Conservation (phyloP, 192 early-diverging fungal genomes). For the Entomortierella chlamydospora region DNA sequence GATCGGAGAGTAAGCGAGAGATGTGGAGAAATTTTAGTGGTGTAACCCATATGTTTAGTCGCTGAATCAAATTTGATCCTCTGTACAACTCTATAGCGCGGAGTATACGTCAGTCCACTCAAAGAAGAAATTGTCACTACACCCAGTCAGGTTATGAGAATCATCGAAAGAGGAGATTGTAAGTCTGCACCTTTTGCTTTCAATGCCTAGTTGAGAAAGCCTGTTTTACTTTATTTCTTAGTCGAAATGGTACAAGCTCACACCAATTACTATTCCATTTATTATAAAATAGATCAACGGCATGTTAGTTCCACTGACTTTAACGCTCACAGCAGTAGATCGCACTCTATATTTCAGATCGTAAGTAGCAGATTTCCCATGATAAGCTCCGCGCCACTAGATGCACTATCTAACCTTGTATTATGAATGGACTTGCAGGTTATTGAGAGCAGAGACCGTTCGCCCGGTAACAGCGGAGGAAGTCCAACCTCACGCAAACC, state of each 20-base stretch:
- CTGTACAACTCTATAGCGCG: conserved; percentile 54
- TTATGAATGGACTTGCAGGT: conserved; percentile 50
- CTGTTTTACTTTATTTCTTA: neutral
- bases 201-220: neutral
- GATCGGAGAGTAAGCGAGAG: conserved; percentile 54
- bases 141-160: conserved; percentile 77
- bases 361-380: conserved; percentile 38
- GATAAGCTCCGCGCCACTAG: neutral
- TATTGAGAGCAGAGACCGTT: conserved; percentile 82
- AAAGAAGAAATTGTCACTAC: conserved; percentile 82
- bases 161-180: conserved; percentile 82
- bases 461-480: conserved; percentile 22
- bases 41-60: conserved; percentile 2
- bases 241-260: neutral
- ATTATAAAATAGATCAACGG: conserved; percentile 72
- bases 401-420: too few relatives aligned
- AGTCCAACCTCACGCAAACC: conserved; percentile 51
- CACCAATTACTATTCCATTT: neutral
- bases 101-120: conserved; percentile 77
- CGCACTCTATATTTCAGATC: conserved; percentile 97
- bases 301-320: conserved; percentile 93
- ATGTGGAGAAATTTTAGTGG: neutral
- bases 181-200: conserved; percentile 6
- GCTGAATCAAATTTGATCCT: neutral
- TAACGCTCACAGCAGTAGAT: conserved; percentile 91